Percentiles rank a stretch among this genome's conserved stretches.
Evolutionary conservation across 345 rosid genomes (phyloP).

Genomic region (Boechera retrofracta): DNA sequence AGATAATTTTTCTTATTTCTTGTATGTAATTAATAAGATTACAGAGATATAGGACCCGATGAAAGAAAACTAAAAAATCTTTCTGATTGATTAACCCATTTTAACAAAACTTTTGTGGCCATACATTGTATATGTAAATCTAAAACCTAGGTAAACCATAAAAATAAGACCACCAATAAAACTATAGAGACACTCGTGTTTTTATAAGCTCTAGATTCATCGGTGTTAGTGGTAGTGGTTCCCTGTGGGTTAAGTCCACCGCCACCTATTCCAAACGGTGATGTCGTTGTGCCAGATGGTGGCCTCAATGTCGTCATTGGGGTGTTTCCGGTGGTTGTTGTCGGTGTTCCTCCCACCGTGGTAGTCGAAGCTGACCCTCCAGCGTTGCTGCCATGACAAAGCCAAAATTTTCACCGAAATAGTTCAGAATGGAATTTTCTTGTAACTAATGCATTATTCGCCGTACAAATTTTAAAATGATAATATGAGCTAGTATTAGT

Average conservation of each 20-base stretch:
- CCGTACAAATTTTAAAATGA: neutral
- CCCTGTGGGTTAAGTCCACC: slow-evolving; percentile 40
- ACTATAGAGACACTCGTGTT: neutral
- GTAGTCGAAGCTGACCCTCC: slow-evolving; percentile 43
- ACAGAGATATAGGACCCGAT: neutral
- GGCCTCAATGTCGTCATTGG: slow-evolving; percentile 40
- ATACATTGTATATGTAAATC: slow-evolving; percentile 5
- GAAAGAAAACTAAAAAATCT: neutral
- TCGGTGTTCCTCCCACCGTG: slow-evolving; percentile 39
- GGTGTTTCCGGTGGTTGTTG: slow-evolving; percentile 37
- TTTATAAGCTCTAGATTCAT: slow-evolving; percentile 42
- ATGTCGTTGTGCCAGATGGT: slow-evolving; percentile 38
- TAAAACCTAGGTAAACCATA: slow-evolving; percentile 33
- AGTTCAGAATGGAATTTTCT: neutral
- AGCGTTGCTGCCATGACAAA: slow-evolving; percentile 22
- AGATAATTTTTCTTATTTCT: neutral
- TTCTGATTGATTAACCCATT: slow-evolving; percentile 22
- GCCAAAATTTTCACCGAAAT: neutral
- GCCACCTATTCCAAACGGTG: slow-evolving; percentile 37
- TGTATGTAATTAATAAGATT: too few species aligned
- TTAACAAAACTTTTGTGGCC: slow-evolving; percentile 35
- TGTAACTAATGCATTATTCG: neutral
- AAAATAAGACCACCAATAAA: slow-evolving; percentile 29
- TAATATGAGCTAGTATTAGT: neutral
- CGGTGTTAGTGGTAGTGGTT: slow-evolving; percentile 32